Evolutionary conservation across 768 basidiomycete species (phyloP).

Genomic region (Lactarius quietus): DNA sequence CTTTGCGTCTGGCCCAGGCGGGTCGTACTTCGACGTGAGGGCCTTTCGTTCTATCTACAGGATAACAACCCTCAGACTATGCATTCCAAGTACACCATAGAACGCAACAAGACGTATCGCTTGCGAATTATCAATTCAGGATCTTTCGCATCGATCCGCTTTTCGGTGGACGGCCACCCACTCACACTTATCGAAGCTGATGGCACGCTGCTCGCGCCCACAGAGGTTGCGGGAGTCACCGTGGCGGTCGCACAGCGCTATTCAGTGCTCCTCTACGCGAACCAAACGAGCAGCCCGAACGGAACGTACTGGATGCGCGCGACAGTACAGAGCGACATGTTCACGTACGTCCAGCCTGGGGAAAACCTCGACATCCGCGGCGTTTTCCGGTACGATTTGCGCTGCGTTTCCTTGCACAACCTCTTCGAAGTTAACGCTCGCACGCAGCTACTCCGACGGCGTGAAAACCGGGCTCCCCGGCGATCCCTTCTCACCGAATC

Average conservation of each 20-base stretch:
- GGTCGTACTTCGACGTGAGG: constrained; percentile 31
- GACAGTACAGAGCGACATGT: constrained; percentile 37
- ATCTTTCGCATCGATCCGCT: constrained; percentile 43
- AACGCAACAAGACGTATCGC: constrained; percentile 41
- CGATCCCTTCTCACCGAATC: constrained; percentile 11
- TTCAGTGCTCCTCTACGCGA: constrained; percentile 43
- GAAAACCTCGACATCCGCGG: constrained; percentile 25
- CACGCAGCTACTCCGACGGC: constrained; percentile 16
- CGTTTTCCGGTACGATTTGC: constrained; percentile 17
- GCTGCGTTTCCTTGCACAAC: neutral
- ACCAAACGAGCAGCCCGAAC: constrained; percentile 37
- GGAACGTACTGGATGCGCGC: constrained; percentile 40
- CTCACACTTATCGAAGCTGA: constrained; percentile 49
- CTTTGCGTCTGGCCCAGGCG: constrained; percentile 29
- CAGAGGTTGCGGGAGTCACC: constrained; percentile 38
- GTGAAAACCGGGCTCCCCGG: constrained; percentile 11
- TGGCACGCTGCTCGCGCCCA: constrained; percentile 41
- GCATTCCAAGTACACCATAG: constrained; percentile 34
- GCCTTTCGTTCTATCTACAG: neutral
- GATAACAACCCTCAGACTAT: constrained; percentile 21
- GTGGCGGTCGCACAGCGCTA: constrained; percentile 49
- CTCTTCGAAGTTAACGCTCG: neutral
- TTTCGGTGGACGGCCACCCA: constrained; percentile 45
- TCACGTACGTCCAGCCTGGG: constrained; percentile 28
- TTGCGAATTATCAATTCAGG: constrained; percentile 48